phyloP scores from a whole-genome alignment of 306 rosid genomes.

The Fagus sylvatica region DNA sequence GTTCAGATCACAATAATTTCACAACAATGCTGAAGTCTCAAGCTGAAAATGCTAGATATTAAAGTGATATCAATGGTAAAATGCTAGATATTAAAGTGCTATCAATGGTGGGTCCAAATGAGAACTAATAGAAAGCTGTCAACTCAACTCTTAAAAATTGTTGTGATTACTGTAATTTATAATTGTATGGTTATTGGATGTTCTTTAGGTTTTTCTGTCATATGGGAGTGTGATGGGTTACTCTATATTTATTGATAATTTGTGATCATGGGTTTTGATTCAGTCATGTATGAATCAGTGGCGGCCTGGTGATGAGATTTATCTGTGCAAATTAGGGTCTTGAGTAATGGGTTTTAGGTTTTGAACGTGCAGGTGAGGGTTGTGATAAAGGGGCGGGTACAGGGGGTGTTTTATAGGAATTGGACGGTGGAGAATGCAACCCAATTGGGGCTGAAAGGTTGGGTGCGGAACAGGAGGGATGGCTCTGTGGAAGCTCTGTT shows the following conservation, averaged over 20 bases:
- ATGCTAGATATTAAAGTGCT: no score
- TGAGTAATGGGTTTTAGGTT: slow-evolving; percentile 4
- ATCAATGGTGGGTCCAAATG: no score
- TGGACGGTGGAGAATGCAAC: slow-evolving; percentile 51
- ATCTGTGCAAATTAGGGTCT: neutral
- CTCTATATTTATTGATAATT: neutral
- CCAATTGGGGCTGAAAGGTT: slow-evolving; percentile 53
- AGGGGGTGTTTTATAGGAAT: slow-evolving; percentile 62
- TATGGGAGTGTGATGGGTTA: neutral
- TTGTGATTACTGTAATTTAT: no score
- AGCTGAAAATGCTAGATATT: no score
- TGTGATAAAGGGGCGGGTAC: slow-evolving; percentile 84
- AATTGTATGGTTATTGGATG: neutral
- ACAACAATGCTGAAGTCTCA: no score
- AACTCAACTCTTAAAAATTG: no score
- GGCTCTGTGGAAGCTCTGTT: slow-evolving; percentile 62
- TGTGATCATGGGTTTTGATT: neutral
- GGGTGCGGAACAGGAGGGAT: slow-evolving; percentile 56
- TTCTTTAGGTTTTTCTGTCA: neutral
- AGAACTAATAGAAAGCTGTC: no score
- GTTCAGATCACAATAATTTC: no score
- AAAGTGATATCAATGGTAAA: no score
- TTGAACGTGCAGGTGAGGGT: slow-evolving; percentile 69
- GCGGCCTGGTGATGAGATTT: neutral
- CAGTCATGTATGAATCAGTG: neutral